Conservation (phyloP, 2,329 filamentous ascomycete species). For the Fusarium abutilonis region DNA sequence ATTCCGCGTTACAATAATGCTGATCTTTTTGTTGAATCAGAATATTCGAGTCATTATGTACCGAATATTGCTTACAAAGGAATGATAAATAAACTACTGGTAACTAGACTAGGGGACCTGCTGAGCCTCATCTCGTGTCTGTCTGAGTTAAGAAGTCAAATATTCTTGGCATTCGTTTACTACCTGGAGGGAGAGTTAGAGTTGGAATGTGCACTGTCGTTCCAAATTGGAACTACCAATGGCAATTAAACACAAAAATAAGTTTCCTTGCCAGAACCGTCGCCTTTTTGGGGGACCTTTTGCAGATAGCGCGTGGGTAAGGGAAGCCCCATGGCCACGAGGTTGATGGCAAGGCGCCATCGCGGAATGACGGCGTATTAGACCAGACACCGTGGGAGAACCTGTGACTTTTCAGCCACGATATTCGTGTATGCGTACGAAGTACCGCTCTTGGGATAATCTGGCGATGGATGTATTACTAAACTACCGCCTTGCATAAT, state of each 20-base stretch:
- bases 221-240: neutral
- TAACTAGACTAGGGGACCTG: constrained; percentile 3
- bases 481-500: constrained; percentile 23
- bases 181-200: neutral
- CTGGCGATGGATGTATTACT: neutral
- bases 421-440: constrained; percentile 5
- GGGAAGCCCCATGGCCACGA: constrained; percentile 36
- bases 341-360: constrained; percentile 37
- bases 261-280: constrained; percentile 16
- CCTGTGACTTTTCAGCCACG: constrained; percentile 28
- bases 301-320: constrained; percentile 35
- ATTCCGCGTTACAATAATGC: constrained; percentile 3
- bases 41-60: constrained; percentile 24
- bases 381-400: constrained; percentile 10
- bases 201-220: neutral
- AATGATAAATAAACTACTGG: constrained; percentile 14
- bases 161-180: constrained; percentile 21
- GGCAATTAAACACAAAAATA: constrained; percentile 1
- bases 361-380: constrained; percentile 28
- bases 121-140: constrained; percentile 32
- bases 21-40: constrained; percentile 23
- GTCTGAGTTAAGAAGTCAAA: constrained; percentile 8
- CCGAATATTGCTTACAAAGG: constrained; percentile 11
- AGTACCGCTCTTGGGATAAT: neutral
- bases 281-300: constrained; percentile 14